Percentiles rank a stretch among this genome's conserved stretches.
These are phyloP conservation scores for Marasmius fiardii DNA, from an alignment of 1,284 basidiomycete species.

Conservation along the genomic window DNA sequence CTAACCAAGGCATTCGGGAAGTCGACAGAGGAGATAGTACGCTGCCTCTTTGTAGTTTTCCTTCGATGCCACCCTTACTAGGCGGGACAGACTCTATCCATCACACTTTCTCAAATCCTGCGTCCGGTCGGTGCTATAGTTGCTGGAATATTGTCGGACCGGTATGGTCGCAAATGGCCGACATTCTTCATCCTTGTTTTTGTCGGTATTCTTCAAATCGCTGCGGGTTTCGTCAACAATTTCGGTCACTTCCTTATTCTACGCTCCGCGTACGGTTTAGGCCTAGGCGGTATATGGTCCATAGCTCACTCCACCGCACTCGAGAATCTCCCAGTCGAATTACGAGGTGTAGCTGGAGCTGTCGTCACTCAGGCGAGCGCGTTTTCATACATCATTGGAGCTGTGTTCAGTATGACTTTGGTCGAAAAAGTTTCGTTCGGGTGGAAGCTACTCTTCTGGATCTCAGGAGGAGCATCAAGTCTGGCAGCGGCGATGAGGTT, in stretches of 20 bases:
- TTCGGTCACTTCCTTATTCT: slow-evolving; percentile 18
- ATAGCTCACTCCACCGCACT: slow-evolving; percentile 16
- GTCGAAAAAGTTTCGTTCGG: slow-evolving; percentile 48
- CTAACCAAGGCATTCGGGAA: slow-evolving; percentile 55
- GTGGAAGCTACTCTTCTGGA: slow-evolving; percentile 72
- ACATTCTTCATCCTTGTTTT: slow-evolving; percentile 16
- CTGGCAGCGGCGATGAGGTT: slow-evolving; percentile 74
- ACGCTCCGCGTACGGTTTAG: slow-evolving; percentile 18
- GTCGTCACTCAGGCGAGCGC: slow-evolving; percentile 62
- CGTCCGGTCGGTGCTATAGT: slow-evolving; percentile 73
- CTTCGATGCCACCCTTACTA: slow-evolving; percentile 1
- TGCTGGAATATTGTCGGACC: slow-evolving; percentile 18
- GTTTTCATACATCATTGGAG: slow-evolving; percentile 55
- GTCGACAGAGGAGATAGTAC: slow-evolving; percentile 47
- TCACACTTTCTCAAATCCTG: slow-evolving; percentile 92
- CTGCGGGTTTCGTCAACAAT: slow-evolving; percentile 17
- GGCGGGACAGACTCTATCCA: slow-evolving; percentile 63
- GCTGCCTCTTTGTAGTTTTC: slow-evolving; percentile 21
- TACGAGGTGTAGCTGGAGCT: slow-evolving; percentile 26
- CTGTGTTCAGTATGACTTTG: slow-evolving; percentile 76
- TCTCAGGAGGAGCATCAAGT: slow-evolving; percentile 67
- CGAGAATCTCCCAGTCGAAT: slow-evolving; percentile 22
- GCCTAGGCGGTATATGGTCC: slow-evolving; percentile 14
- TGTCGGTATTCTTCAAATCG: slow-evolving; percentile 17
- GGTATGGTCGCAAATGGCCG: slow-evolving; percentile 20